Conservation (phyloP, 2,329 filamentous ascomycete genomes). For the Pseudogymnoascus sp. region DNA sequence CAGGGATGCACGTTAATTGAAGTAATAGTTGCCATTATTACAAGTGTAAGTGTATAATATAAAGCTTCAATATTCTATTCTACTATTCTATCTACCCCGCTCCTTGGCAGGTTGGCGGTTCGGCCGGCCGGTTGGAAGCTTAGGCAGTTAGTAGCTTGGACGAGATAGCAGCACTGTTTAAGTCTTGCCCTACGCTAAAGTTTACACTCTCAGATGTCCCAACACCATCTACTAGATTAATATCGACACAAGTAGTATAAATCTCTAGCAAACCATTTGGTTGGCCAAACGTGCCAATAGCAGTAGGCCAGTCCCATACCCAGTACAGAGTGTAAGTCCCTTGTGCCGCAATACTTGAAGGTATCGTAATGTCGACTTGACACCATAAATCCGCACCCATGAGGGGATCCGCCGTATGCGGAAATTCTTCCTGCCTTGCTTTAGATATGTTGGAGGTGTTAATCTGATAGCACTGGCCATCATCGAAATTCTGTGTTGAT, state of each 20-base stretch:
- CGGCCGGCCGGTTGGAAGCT: too few species aligned
- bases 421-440: slow-evolving; percentile 43
- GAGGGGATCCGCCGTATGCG: slow-evolving; percentile 47
- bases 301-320: slow-evolving; percentile 80
- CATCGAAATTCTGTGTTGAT: slow-evolving; percentile 71
- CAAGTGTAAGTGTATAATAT: too few species aligned
- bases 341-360: slow-evolving; percentile 31
- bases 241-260: slow-evolving; percentile 49
- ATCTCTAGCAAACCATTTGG: slow-evolving; percentile 46
- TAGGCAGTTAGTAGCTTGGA: background rate
- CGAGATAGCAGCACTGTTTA: slow-evolving; percentile 34
- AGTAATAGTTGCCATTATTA: too few species aligned
- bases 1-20: too few species aligned
- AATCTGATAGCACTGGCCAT: slow-evolving; percentile 77
- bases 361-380: background rate
- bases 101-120: too few species aligned
- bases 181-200: slow-evolving; percentile 33
- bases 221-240: slow-evolving; percentile 26
- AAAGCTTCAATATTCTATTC: too few species aligned
- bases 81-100: too few species aligned
- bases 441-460: slow-evolving; percentile 36
- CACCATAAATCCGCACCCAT: background rate
- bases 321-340: slow-evolving; percentile 75
- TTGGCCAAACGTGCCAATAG: slow-evolving; percentile 29
- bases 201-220: slow-evolving; percentile 18